Percentiles rank a stretch among this genome's conserved stretches.
These are phyloP conservation scores for Fusarium sacchari DNA, from an alignment of 2,329 filamentous ascomycete genomes.

Conservation along the genomic window DNA sequence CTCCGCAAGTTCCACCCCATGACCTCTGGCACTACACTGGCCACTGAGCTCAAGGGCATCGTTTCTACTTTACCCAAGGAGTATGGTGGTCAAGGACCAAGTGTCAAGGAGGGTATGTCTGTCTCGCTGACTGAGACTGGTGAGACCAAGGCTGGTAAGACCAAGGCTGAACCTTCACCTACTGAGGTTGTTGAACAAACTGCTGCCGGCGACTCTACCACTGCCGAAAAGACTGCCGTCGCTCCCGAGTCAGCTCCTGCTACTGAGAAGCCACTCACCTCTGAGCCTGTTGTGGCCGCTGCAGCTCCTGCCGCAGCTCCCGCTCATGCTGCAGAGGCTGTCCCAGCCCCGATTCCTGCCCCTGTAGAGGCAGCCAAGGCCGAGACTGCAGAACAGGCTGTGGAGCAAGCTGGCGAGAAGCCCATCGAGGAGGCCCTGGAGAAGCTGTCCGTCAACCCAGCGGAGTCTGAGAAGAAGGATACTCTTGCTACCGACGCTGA, in stretches of 20 bases:
- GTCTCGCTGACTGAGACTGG: constrained; percentile 42
- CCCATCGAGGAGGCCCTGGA: constrained; percentile 30
- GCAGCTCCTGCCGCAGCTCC: not conserved
- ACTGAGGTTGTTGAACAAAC: not conserved
- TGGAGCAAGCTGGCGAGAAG: constrained; percentile 28
- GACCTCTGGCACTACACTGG: constrained; percentile 76
- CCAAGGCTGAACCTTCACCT: not conserved
- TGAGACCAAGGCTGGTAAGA: constrained; percentile 20
- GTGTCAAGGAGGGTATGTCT: constrained; percentile 51
- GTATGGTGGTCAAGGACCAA: constrained; percentile 79
- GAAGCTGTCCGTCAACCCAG: constrained; percentile 22
- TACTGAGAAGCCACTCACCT: not conserved
- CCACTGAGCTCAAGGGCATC: constrained; percentile 66
- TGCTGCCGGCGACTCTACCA: not conserved
- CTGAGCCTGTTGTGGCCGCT: constrained; percentile 2
- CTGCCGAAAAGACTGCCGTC: not conserved
- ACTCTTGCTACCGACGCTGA: not conserved
- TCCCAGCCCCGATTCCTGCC: constrained; percentile 8
- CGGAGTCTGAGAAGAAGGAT: constrained; percentile 17
- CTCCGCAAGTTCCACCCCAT: constrained; percentile 84
- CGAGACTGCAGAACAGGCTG: constrained; percentile 28
- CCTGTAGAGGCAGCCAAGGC: constrained; percentile 32
- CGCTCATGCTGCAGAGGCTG: not conserved
- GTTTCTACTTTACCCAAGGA: constrained; percentile 74
- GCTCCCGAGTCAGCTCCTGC: not conserved